A percentile compares a stretch with the other conserved stretches of the same genome.
Evolutionary conservation across 1,284 basidiomycete genomes (phyloP).

Genomic region (Ustilago bromivora): DNA sequence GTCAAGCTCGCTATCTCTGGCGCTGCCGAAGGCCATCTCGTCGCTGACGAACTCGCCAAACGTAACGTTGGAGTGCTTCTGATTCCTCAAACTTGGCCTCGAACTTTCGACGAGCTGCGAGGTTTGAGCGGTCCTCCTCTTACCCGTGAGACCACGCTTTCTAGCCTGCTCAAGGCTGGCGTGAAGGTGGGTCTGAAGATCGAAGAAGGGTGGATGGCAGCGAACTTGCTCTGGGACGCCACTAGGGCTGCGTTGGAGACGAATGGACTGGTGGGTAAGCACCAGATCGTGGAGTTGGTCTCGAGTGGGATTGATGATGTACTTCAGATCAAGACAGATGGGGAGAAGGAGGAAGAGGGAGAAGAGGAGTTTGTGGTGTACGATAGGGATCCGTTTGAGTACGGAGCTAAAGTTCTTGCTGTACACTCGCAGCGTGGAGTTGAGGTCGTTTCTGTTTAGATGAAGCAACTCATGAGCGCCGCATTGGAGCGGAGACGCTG

Average conservation of each 20-base stretch:
- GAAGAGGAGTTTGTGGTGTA: slow-evolving; percentile 77
- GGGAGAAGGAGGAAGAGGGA: slow-evolving; percentile 26
- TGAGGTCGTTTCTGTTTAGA: slow-evolving; percentile 45
- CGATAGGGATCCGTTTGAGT: slow-evolving; percentile 74
- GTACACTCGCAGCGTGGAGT: slow-evolving; percentile 64
- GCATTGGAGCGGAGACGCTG: no score
- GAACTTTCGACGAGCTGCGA: slow-evolving; percentile 78
- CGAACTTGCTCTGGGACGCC: slow-evolving; percentile 79
- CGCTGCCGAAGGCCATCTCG: slow-evolving; percentile 79
- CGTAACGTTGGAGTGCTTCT: slow-evolving; percentile 81
- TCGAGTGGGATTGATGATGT: slow-evolving; percentile 77
- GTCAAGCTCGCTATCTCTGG: slow-evolving; percentile 76
- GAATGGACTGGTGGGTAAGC: slow-evolving; percentile 71
- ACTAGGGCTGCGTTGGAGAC: slow-evolving; percentile 55
- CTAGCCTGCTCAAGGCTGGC: slow-evolving; percentile 76
- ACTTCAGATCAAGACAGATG: slow-evolving; percentile 71
- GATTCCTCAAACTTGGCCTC: slow-evolving; percentile 76
- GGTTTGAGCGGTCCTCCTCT: slow-evolving; percentile 82
- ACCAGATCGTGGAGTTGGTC: slow-evolving; percentile 75
- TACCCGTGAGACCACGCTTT: slow-evolving; percentile 77
- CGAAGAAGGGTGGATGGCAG: slow-evolving; percentile 74
- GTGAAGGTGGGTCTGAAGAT: slow-evolving; percentile 82
- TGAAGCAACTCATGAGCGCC: neutral
- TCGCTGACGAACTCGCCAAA: slow-evolving; percentile 77
- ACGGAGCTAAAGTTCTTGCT: slow-evolving; percentile 76